These are phyloP conservation scores for Trichoderma afroharzianum DNA, from an alignment of 2,329 filamentous ascomycete genomes.

Conservation along the genomic window DNA sequence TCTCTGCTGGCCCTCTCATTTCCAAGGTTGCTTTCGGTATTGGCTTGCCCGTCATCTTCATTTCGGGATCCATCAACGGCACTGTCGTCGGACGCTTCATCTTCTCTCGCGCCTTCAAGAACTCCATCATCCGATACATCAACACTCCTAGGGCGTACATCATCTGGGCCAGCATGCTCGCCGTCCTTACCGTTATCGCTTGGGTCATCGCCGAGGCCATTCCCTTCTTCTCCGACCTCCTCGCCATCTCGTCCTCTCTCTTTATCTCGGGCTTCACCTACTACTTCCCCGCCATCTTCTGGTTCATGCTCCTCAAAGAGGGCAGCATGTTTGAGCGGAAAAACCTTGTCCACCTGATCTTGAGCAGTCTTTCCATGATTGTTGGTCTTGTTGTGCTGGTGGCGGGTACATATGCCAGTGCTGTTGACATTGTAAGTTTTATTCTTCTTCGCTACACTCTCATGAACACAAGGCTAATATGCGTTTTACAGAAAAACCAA, in stretches of 20 bases:
- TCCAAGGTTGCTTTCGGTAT: conserved; percentile 67
- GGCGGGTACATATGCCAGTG: conserved; percentile 27
- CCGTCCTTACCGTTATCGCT: conserved; percentile 55
- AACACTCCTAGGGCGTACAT: conserved; percentile 47
- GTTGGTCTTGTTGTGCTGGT: conserved; percentile 26
- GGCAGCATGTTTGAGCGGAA: conserved; percentile 26
- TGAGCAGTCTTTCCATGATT: conserved; percentile 27
- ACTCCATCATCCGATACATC: conserved; percentile 43
- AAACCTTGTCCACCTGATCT: conserved; percentile 24
- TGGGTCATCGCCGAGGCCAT: conserved; percentile 71
- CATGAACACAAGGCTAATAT: conserved; percentile 8
- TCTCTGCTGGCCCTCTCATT: conserved; percentile 56
- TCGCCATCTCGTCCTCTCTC: conserved; percentile 49
- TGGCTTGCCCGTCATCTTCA: conserved; percentile 68
- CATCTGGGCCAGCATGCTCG: conserved; percentile 57
- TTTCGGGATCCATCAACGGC: conserved; percentile 68
- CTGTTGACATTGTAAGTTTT: conserved; percentile 28
- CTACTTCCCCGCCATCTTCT: conserved; percentile 39
- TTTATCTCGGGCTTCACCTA: conserved; percentile 42
- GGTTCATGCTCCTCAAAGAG: conserved; percentile 36
- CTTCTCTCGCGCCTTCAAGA: conserved; percentile 42
- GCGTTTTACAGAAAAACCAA: conserved; percentile 14
- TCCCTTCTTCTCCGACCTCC: conserved; percentile 65
- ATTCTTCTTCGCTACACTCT: neutral
- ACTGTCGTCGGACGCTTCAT: conserved; percentile 45